Percentiles rank a stretch among this genome's conserved stretches.
Conservation (phyloP, 2,329 filamentous ascomycete species). For the Ilyonectria sp. region DNA sequence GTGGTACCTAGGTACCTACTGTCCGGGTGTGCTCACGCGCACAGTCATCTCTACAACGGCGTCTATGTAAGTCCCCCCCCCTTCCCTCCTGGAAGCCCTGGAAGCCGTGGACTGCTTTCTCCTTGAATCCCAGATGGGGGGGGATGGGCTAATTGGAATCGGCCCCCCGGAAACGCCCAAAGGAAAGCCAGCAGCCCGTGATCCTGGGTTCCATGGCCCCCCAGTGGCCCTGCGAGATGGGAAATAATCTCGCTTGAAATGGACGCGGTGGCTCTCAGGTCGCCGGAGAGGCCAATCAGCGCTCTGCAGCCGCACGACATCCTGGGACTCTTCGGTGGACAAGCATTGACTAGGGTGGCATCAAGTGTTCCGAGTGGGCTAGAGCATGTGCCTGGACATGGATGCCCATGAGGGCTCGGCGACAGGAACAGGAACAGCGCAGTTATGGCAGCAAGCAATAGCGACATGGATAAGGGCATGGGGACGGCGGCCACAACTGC, state of each 20-base stretch:
- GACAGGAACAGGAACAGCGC: constrained; percentile 34
- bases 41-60: constrained; percentile 12
- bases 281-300: constrained; percentile 42
- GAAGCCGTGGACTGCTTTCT: background rate
- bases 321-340: constrained; percentile 31
- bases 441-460: constrained; percentile 5
- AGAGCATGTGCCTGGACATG: constrained; percentile 9
- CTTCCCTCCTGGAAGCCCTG: background rate
- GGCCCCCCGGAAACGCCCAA: constrained; percentile 27
- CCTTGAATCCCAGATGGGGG: constrained; percentile 1
- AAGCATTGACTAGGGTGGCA: constrained; percentile 20
- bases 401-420: constrained; percentile 1
- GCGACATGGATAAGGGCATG: background rate
- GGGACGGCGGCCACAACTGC: background rate
- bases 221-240: constrained; percentile 44
- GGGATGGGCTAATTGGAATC: constrained; percentile 27
- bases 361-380: background rate
- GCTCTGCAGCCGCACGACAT: constrained; percentile 40
- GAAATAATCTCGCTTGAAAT: constrained; percentile 50
- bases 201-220: constrained; percentile 5
- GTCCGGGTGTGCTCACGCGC: constrained; percentile 17
- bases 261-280: constrained; percentile 35
- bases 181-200: constrained; percentile 14
- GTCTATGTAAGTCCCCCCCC: background rate
- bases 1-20: constrained; percentile 26